These are phyloP conservation scores for Pyrenopolyporus hunteri DNA, from an alignment of 495 filamentous ascomycete species.

Conservation along the genomic window DNA sequence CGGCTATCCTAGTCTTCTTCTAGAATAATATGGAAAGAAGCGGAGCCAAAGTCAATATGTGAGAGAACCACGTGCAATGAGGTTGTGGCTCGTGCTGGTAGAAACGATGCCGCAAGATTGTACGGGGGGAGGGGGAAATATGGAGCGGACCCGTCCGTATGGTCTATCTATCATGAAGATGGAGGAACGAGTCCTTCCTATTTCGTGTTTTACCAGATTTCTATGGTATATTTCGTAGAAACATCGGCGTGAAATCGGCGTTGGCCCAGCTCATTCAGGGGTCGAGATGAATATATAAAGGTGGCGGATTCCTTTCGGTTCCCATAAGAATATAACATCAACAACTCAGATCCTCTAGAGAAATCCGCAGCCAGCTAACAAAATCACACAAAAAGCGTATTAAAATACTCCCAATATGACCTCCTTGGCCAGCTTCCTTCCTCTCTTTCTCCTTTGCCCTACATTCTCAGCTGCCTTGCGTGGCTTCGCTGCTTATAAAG, in stretches of 20 bases:
- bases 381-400: background rate
- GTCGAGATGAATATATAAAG: constrained; percentile 18
- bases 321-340: background rate
- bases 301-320: background rate
- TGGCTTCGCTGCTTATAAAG: constrained; percentile 14
- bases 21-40: constrained; percentile 15
- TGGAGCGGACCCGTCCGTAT: constrained; percentile 18
- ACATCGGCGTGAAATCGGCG: background rate
- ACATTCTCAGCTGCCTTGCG: constrained; percentile 1
- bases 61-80: constrained; percentile 10
- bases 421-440: background rate
- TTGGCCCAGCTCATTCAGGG: too few species aligned
- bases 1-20: background rate
- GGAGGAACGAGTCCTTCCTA: constrained; percentile 7
- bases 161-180: background rate
- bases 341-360: background rate
- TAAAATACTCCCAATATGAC: constrained; percentile 1
- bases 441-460: constrained; percentile 15
- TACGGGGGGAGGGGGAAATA: background rate
- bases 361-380: background rate
- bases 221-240: background rate
- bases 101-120: background rate
- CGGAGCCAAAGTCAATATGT: background rate
- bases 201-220: background rate
- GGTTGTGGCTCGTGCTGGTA: background rate